Evolutionary conservation across 2,329 filamentous ascomycete species (phyloP).

Genomic region (Colletotrichum liriopes): DNA sequence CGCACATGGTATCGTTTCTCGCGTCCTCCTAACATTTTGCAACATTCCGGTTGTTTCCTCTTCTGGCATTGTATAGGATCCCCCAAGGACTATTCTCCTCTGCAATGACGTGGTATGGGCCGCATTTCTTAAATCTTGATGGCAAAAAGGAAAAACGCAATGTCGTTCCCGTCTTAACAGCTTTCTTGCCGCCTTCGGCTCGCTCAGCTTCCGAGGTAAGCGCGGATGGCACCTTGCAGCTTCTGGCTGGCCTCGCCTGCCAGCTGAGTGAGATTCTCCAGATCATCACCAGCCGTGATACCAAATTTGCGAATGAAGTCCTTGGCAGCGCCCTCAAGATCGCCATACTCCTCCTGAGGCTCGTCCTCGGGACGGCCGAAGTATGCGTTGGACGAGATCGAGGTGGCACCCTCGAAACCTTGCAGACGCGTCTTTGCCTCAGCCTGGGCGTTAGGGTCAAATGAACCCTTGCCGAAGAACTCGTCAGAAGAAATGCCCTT

Average conservation of each 20-base stretch:
- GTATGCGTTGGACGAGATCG: slow-evolving; percentile 97
- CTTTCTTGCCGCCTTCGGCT: slow-evolving; percentile 1
- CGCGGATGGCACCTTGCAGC: slow-evolving; percentile 82
- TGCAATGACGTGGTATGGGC: background rate
- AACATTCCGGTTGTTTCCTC: slow-evolving; percentile 5
- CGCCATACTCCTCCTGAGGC: slow-evolving; percentile 84
- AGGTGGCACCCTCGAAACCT: slow-evolving; percentile 91
- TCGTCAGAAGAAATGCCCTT: slow-evolving; percentile 99
- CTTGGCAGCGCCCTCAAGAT: slow-evolving; percentile 93
- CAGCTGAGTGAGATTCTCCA: slow-evolving; percentile 89
- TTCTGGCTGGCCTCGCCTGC: slow-evolving; percentile 88
- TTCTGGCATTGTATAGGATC: background rate
- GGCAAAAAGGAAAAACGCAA: slow-evolving; percentile 23
- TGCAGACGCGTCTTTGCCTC: slow-evolving; percentile 91
- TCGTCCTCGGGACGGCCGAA: slow-evolving; percentile 95
- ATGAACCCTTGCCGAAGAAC: slow-evolving; percentile 94
- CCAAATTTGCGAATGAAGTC: slow-evolving; percentile 97
- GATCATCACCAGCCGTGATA: slow-evolving; percentile 93
- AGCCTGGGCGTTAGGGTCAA: slow-evolving; percentile 83
- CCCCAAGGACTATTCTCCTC: slow-evolving; percentile 1
- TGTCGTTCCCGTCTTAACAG: slow-evolving; percentile 2
- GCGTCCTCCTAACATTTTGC: slow-evolving; percentile 12
- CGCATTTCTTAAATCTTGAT: slow-evolving; percentile 17
- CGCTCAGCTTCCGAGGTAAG: slow-evolving; percentile 73
- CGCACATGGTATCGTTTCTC: slow-evolving; percentile 21